Evolutionary conservation across 2,329 filamentous ascomycete species (phyloP), one percentile per base, ranked within the genome.

Genomic region (Teratosphaeria zuluensis): DNA sequence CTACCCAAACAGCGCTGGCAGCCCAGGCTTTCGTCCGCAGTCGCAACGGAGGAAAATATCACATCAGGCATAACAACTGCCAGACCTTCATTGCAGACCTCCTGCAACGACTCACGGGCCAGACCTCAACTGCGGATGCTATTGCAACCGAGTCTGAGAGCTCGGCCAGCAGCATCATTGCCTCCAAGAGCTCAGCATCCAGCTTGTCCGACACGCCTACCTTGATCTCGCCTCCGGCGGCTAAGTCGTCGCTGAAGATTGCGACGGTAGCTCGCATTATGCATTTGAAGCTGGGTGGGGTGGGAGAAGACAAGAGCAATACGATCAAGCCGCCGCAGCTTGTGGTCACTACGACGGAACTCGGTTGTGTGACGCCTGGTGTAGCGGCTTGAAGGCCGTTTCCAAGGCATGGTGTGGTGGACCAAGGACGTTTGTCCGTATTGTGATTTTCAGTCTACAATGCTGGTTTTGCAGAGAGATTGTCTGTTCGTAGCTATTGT

Each of bases 31-130:
- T 38, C 33, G 46, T 56, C 19, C 54, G 54, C 19, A 51, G 54
- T 51, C 33, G 54, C 12, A 24, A 51, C 14, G 38, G 38, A 6
- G 54, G 54, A 4, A 24, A 42, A 16, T 56, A 56, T 31, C 19
- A 56, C 31, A 42, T 56, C 7, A 56, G 21, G 19, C 38, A 56
- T 31, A 56, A 56, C 35, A 56, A 56, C 21, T 56, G 54, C 54
- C 54, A 56, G 38, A 21, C 21, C 14, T 56, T 56, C 30, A 51
- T 35, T 16, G 30, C 24, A 12, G 54, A 56, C 19, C 54, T 56
- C 9, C 24, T 24, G 33, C 54, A 51, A 31, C 33, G 54, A 19
- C 42, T 48, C n/a, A 19, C 42, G 42, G 7, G 19, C 42, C n/a
- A 48, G n/a, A n/a, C n/a, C 42, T 21, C 6, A 5, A 19, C 19